A percentile compares a stretch with the other conserved stretches of the same genome.
phyloP scores from a whole-genome alignment of 2,329 filamentous ascomycete genomes.

The Beauveria sp. region DNA sequence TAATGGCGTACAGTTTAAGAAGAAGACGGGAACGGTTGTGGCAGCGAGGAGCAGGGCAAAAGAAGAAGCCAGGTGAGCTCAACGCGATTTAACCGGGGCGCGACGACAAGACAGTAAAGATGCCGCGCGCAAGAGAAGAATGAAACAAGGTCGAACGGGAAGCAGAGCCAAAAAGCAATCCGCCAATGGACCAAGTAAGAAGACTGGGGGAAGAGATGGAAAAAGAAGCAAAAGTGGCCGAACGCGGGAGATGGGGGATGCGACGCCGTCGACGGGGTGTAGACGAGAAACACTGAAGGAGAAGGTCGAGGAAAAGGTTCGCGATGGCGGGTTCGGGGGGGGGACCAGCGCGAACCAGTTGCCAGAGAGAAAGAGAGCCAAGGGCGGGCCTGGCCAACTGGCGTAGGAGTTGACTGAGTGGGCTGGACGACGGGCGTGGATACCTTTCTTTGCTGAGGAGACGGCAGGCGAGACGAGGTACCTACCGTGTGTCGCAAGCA shows the following conservation, averaged over 20 bases:
- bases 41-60: background rate
- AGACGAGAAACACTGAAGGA: background rate
- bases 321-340: constrained; percentile 3
- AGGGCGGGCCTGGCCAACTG: background rate
- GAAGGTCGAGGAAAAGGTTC: constrained; percentile 4
- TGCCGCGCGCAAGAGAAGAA: background rate
- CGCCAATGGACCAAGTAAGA: background rate
- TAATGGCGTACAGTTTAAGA: constrained; percentile 1
- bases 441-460: background rate
- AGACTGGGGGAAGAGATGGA: constrained; percentile 5
- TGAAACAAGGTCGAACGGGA: background rate
- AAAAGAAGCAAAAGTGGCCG: constrained; percentile 10
- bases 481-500: background rate
- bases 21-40: background rate
- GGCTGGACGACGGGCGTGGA: background rate
- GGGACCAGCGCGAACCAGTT: background rate
- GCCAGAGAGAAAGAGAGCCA: background rate
- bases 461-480: background rate
- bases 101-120: background rate
- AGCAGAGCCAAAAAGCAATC: constrained; percentile 1
- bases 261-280: constrained; percentile 2
- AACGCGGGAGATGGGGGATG: constrained; percentile 4
- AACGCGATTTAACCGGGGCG: constrained; percentile 5
- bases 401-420: background rate
- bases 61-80: background rate